Evolutionary conservation across 2,329 filamentous ascomycete genomes (phyloP).

Genomic region (Alternaria triticina): DNA sequence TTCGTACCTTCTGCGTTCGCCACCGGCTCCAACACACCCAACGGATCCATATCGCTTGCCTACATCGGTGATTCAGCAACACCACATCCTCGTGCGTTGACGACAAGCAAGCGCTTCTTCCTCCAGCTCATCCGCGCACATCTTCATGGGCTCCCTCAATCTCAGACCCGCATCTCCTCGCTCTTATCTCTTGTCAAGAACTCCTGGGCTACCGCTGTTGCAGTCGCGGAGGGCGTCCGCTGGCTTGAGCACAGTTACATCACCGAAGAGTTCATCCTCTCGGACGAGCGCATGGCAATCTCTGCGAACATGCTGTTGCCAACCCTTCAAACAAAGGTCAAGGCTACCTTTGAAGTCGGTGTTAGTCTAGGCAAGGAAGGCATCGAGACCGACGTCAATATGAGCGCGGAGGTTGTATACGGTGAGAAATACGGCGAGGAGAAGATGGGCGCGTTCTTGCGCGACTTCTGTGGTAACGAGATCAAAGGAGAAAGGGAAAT

Average conservation of each 20-base stretch:
- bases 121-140: constrained; percentile 74
- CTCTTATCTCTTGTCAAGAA: constrained; percentile 66
- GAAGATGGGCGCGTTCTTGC: constrained; percentile 76
- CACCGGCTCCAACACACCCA: constrained; percentile 50
- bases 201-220: constrained; percentile 70
- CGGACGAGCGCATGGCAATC: constrained; percentile 70
- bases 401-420: constrained; percentile 71
- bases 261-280: constrained; percentile 67
- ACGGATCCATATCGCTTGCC: constrained; percentile 67
- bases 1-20: constrained; percentile 71
- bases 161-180: constrained; percentile 61
- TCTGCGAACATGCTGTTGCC: constrained; percentile 67
- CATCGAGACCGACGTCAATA: constrained; percentile 61
- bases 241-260: constrained; percentile 69
- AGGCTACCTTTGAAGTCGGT: constrained; percentile 64
- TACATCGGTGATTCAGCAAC: constrained; percentile 69
- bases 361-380: constrained; percentile 52
- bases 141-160: constrained; percentile 66
- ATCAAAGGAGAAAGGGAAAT: constrained; percentile 38
- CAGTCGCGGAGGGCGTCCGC: constrained; percentile 66
- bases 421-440: constrained; percentile 78
- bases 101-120: constrained; percentile 76
- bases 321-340: constrained; percentile 71
- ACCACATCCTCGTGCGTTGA: constrained; percentile 61
- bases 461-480: constrained; percentile 55